These are phyloP conservation scores for Ogataea pilisensis DNA, from an alignment of 805 yeast genomes.

Conservation along the genomic window DNA sequence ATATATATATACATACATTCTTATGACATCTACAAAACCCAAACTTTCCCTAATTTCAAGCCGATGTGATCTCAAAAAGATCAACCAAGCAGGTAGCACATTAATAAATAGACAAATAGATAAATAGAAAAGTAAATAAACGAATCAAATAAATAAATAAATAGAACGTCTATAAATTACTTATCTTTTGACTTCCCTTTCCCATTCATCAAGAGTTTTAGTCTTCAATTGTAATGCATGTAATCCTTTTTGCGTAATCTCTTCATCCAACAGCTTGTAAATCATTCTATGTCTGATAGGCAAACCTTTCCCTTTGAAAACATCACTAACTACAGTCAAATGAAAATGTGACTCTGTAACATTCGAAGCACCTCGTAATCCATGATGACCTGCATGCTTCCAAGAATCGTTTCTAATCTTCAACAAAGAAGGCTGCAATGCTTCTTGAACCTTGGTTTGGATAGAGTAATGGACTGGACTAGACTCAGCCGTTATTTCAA, in stretches of 20 bases:
- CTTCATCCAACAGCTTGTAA: slow-evolving; percentile 66
- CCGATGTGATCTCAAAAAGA: too few relatives aligned
- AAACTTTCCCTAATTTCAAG: too few relatives aligned
- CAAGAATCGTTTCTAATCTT: slow-evolving; percentile 75
- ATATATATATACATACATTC: too few relatives aligned
- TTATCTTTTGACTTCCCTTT: slow-evolving; percentile 11
- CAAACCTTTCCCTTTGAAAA: slow-evolving; percentile 57
- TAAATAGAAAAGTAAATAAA: too few relatives aligned
- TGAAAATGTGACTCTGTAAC: slow-evolving; percentile 79
- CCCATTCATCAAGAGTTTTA: slow-evolving; percentile 62
- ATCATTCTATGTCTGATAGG: slow-evolving; percentile 79
- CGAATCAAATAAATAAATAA: too few relatives aligned
- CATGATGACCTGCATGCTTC: slow-evolving; percentile 85
- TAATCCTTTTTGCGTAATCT: slow-evolving; percentile 63
- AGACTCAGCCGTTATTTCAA: slow-evolving; percentile 14
- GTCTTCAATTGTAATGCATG: slow-evolving; percentile 88
- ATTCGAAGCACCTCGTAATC: slow-evolving; percentile 70
- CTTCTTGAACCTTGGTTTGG: slow-evolving; percentile 36
- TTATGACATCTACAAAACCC: too few relatives aligned
- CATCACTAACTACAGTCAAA: slow-evolving; percentile 65
- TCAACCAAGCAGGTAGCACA: too few relatives aligned
- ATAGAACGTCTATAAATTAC: neutral
- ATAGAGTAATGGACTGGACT: slow-evolving; percentile 52
- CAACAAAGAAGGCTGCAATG: slow-evolving; percentile 42
- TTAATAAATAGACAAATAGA: too few relatives aligned